These are phyloP conservation scores for Suillus occidentalis DNA, from an alignment of 768 basidiomycete genomes.

Conservation along the genomic window DNA sequence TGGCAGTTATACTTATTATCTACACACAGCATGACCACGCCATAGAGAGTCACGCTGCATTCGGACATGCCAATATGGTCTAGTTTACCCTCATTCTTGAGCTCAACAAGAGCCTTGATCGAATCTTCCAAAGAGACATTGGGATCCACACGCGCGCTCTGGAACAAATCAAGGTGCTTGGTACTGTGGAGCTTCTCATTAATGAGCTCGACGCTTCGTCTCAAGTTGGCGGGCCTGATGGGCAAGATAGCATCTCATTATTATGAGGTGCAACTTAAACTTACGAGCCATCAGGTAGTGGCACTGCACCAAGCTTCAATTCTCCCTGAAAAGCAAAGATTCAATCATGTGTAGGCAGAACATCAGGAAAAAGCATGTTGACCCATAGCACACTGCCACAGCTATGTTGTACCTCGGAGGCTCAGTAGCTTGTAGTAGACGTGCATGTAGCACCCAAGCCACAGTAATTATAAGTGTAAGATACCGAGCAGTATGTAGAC, in stretches of 20 bases:
- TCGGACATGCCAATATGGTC: slow-evolving; percentile 62
- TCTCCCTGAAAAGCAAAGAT: slow-evolving; percentile 20
- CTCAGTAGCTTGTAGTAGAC: too few relatives aligned
- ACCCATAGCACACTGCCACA: too few relatives aligned
- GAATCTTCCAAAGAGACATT: slow-evolving; percentile 46
- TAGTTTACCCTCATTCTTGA: slow-evolving; percentile 38
- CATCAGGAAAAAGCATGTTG: too few relatives aligned
- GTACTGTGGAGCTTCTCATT: slow-evolving; percentile 46
- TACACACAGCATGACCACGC: slow-evolving; percentile 33
- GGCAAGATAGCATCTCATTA: slow-evolving; percentile 14
- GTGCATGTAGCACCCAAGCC: too few relatives aligned
- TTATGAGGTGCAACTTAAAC: not conserved
- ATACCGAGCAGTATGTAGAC: too few relatives aligned
- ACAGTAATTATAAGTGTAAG: too few relatives aligned
- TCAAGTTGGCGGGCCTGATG: slow-evolving; percentile 39
- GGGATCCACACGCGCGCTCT: slow-evolving; percentile 49
- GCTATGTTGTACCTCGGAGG: too few relatives aligned
- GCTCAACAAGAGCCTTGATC: slow-evolving; percentile 40
- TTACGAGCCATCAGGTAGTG: slow-evolving; percentile 16
- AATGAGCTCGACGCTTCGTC: slow-evolving; percentile 47
- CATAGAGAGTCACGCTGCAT: slow-evolving; percentile 48
- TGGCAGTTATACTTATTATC: not conserved
- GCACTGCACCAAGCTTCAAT: not conserved
- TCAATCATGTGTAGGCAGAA: not conserved
- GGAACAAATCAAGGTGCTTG: slow-evolving; percentile 61